Evolutionary conservation across 1,284 basidiomycete genomes (phyloP), one percentile per base, ranked within the genome.

Genomic region (Ceratobasidium sp.): DNA sequence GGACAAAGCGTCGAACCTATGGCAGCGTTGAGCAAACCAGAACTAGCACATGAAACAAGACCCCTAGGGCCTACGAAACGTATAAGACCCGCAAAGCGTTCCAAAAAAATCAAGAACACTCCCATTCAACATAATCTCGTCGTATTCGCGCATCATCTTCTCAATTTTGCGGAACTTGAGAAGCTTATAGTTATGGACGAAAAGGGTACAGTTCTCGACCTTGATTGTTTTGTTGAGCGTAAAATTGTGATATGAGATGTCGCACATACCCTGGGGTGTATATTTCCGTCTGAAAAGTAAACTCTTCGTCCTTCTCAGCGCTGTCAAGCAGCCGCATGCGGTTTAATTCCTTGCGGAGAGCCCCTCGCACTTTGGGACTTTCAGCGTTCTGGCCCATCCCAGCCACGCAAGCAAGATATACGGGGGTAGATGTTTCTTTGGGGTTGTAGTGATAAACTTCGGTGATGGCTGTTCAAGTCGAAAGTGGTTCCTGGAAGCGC

Each of bases 1-100:
- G 39, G 39, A 9, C 20, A 28, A 23, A 23, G 55, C 15, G 55
- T n/a, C n/a, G 4, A 15, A 49, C 6, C n/a, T 10, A 33, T 33
- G 33, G 4, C 33, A 33, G 75, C 33, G 51, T 55, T 58, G 51
- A 77, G 77, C 66, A 79, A 33, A 33, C 33, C 33, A 33, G 33
- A 33, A 33, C 33, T 33, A 33, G 33, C 33, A 33, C 33, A 33
- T 33, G 4, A 1, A 33, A 33, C 33, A 33, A 33, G 23, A 23
- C 10, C n/a, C 55, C 13, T 33, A 9, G 13, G 28, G 18, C 58
- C 33, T 18, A 61, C 58, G 10, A 6, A 4, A 28, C 58, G 33
- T 61, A 61, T 15, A 61, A 39, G 10, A 61, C 10, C 28, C 33
- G 26, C 26, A 33, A 33, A 28, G 58, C 33, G 18, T 61, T 10